These are phyloP conservation scores for Berberis thunbergii DNA, from an alignment of 164 flowering plant species.

Conservation along the genomic window DNA sequence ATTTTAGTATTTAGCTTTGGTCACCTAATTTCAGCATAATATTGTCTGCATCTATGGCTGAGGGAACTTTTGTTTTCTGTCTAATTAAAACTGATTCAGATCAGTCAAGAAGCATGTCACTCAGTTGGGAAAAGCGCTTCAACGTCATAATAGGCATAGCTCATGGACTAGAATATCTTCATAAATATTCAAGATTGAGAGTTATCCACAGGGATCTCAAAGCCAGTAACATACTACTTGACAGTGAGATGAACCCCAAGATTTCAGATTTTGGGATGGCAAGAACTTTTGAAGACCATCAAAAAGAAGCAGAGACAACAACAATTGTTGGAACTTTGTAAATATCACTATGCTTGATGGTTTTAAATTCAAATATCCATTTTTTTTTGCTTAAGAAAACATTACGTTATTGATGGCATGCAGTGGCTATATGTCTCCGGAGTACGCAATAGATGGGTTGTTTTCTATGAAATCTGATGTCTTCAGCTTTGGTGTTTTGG, in stretches of 20 bases:
- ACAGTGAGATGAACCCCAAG: constrained; percentile 22
- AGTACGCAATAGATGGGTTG: constrained; percentile 24
- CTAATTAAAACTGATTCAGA: not conserved
- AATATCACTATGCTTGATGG: not conserved
- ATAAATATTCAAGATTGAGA: constrained; percentile 25
- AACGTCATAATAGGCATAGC: constrained; percentile 15
- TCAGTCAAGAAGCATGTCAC: not conserved
- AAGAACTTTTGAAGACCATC: constrained; percentile 17
- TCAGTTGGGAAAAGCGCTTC: constrained; percentile 22
- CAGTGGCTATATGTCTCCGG: constrained; percentile 25
- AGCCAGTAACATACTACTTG: constrained; percentile 28
- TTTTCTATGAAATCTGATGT: constrained; percentile 29
- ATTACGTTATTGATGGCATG: not conserved
- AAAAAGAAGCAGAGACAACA: constrained; percentile 21
- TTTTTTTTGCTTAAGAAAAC: not conserved
- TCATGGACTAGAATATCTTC: constrained; percentile 13
- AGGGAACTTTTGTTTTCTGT: too few species aligned
- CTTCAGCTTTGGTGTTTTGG: constrained; percentile 30
- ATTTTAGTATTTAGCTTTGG: too few species aligned
- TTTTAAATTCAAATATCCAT: not conserved
- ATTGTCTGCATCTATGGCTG: too few species aligned
- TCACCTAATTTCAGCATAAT: too few species aligned
- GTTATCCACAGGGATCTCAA: constrained; percentile 32
- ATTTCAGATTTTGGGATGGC: constrained; percentile 33
- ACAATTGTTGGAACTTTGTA: constrained; percentile 32